Conservation (phyloP, 148 eudicot species). For the Fallopia convolvulus region DNA sequence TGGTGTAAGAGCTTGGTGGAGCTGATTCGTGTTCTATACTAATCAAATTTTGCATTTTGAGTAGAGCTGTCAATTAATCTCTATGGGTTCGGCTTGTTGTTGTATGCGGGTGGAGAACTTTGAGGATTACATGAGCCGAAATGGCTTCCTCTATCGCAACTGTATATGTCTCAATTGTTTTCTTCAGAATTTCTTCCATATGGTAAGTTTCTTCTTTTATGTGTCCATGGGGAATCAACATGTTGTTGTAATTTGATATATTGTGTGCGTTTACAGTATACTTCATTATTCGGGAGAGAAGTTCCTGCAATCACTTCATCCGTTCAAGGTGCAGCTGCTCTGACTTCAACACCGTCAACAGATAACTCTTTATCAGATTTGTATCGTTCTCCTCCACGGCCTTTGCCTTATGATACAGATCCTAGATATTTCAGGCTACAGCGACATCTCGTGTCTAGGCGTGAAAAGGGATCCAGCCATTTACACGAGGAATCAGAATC, state of each 20-base stretch:
- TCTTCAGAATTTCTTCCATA: conserved; percentile 54
- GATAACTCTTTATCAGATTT: conserved; percentile 62
- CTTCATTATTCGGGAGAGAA: conserved; percentile 80
- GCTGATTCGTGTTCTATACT: conserved; percentile 12
- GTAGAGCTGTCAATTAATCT: conserved; percentile 9
- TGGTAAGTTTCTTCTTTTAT: conserved; percentile 46
- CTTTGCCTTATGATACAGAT: conserved; percentile 84
- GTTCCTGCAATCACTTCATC: conserved; percentile 58
- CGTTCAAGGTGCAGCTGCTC: conserved; percentile 52
- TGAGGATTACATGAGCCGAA: conserved; percentile 68
- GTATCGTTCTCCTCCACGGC: conserved; percentile 85
- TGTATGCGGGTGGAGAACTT: conserved; percentile 62
- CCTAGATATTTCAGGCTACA: conserved; percentile 59
- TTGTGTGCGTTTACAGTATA: conserved; percentile 42
- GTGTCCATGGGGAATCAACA: neutral
- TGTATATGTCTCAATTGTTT: conserved; percentile 71
- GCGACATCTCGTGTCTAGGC: conserved; percentile 65
- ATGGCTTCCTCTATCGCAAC: conserved; percentile 59
- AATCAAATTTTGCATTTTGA: neutral
- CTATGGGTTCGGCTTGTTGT: conserved; percentile 87
- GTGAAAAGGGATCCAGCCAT: conserved; percentile 77
- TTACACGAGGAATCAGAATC: conserved; percentile 67
- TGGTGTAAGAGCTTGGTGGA: conserved; percentile 5
- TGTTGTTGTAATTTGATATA: neutral
- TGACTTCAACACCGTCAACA: conserved; percentile 41